Percentiles rank a stretch among this genome's conserved stretches.
phyloP scores from a whole-genome alignment of 2,329 filamentous ascomycete genomes.

The Trichophyton schoenleinii region DNA sequence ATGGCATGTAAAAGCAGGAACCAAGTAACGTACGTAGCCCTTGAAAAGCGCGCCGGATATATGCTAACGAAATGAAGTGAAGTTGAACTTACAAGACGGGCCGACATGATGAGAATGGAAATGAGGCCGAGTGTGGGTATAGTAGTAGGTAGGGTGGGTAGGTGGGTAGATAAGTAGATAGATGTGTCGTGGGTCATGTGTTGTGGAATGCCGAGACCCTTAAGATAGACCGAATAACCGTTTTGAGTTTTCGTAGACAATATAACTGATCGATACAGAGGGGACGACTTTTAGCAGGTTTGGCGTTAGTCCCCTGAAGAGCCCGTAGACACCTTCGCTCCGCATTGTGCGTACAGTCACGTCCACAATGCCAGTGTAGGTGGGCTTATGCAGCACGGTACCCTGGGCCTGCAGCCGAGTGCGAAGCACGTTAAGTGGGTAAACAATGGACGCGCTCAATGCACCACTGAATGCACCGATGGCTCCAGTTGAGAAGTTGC shows the following conservation, averaged over 20 bases:
- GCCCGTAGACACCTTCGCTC: constrained; percentile 68
- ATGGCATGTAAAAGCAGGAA: not conserved
- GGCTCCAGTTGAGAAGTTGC: constrained; percentile 70
- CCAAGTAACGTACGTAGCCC: not conserved
- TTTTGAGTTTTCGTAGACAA: constrained; percentile 87
- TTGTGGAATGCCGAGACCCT: not conserved
- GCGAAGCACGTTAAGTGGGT: constrained; percentile 84
- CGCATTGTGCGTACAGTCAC: constrained; percentile 71
- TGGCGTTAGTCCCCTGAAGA: constrained; percentile 91
- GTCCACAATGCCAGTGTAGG: constrained; percentile 83
- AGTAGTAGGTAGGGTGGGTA: not conserved
- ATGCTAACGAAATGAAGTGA: not conserved
- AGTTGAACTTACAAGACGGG: not conserved
- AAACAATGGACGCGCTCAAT: constrained; percentile 84
- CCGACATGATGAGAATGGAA: not conserved
- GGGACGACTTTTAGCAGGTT: constrained; percentile 94
- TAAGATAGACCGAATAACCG: constrained; percentile 46
- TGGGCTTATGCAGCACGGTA: constrained; percentile 77
- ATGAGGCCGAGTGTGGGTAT: not conserved
- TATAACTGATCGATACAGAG: constrained; percentile 87
- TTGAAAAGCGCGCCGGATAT: constrained; percentile 1
- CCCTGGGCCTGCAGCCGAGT: constrained; percentile 90
- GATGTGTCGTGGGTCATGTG: not conserved
- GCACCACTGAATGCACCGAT: constrained; percentile 88
- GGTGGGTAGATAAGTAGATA: not conserved